Conservation (phyloP, 768 basidiomycete genomes). For the Leccinum pellstonianum region DNA sequence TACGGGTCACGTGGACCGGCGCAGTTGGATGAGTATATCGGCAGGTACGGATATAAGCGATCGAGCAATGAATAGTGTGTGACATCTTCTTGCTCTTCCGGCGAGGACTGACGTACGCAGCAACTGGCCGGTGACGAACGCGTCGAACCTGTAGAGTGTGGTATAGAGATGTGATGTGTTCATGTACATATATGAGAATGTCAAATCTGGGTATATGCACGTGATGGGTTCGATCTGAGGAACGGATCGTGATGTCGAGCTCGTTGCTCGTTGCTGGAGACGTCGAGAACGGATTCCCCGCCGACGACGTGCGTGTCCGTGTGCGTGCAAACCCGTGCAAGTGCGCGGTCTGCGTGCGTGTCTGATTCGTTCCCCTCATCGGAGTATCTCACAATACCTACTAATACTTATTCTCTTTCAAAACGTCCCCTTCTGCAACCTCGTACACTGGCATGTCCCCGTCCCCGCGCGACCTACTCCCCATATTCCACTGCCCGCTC, state of each 20-base stretch:
- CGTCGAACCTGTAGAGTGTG: conserved; percentile 24
- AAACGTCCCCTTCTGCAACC: background rate
- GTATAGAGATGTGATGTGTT: background rate
- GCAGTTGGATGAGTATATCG: conserved; percentile 73
- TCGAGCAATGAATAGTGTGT: conserved; percentile 57
- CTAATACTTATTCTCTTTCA: conserved; percentile 5
- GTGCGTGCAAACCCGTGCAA: conserved; percentile 2
- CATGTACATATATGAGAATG: background rate
- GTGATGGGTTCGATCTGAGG: conserved; percentile 31
- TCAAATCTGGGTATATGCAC: conserved; percentile 16
- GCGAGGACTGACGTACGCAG: conserved; percentile 11
- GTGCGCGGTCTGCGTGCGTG: conserved; percentile 15
- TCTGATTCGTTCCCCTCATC: conserved; percentile 25
- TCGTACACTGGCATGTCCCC: conserved; percentile 19
- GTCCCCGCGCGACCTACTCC: conserved; percentile 29
- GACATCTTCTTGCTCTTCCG: background rate
- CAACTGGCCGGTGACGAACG: conserved; percentile 27
- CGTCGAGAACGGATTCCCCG: conserved; percentile 29
- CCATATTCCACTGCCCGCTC: conserved; percentile 53
- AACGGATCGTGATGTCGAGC: conserved; percentile 29
- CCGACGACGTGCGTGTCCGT: conserved; percentile 22
- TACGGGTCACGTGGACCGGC: conserved; percentile 97
- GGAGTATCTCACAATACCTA: conserved; percentile 4
- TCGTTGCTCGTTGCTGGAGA: conserved; percentile 12
- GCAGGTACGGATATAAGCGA: conserved; percentile 76